Evolutionary conservation across 306 rosid species (phyloP), one percentile per base, ranked within the genome.

Genomic region (Senna tora): DNA sequence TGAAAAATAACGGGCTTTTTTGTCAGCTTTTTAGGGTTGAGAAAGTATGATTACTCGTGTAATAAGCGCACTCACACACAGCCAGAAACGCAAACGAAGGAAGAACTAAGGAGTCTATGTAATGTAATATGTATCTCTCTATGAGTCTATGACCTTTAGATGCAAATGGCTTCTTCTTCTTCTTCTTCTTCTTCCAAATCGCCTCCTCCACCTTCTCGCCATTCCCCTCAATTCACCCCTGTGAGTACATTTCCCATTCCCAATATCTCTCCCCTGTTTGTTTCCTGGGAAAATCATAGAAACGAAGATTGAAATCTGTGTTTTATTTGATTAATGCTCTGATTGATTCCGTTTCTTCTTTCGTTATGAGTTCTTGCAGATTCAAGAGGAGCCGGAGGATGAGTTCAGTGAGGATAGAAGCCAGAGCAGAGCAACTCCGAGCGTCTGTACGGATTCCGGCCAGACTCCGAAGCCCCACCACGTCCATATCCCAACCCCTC

Each of bases 351-450:
- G n/a, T n/a, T n/a, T n/a, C n/a, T n/a, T 6, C 10, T 13, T 65
- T 22, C 21, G 33, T 42, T 38, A 0, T 57, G 13, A 1, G 34
- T 49, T n/a, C n/a, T n/a, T 70, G 87, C 88, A 93, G 98, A 91
- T 95, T 88, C 93, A 82, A 39, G 96, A 89, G 71, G 93, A 84
- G 45, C 79, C 39, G n/a, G 89, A 88, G 72, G 92, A 80, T 56
- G 83, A 66, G 7, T 73, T 53, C 16, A 61, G 86, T 45, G 72
- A 81, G 34, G 81, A 65, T 7, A 63, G 63, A 71, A 88, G 78
- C 43, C 84, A 83, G 15, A 73, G 47, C 61, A 80, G 74, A 54
- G 67, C 71, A 19, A 81, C 90, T 1, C 84, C 92, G 4, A 56
- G 52, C 16, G 53, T 15, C 19, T 30, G 67, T 57, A 73, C 77